Conservation (phyloP, 73 alveolate species). For the Tetrahymena elliotti region DNA sequence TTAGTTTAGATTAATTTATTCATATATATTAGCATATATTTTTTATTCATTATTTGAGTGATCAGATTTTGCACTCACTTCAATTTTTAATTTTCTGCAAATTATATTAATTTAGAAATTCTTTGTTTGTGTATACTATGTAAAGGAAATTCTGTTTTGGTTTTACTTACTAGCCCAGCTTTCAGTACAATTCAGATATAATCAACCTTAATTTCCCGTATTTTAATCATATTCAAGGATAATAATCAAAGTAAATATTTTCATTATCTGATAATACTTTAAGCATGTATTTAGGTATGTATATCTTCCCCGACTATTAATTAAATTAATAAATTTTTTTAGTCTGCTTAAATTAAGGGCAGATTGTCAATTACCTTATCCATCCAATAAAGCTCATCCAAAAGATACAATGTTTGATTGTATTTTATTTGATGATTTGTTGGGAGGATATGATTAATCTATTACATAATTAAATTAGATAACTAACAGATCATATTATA, state of each 20-base stretch:
- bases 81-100: not conserved
- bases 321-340: no score
- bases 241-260: no score
- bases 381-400: not conserved
- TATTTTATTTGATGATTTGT: not conserved
- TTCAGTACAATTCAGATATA: not conserved
- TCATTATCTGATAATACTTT: not conserved
- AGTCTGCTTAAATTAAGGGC: not conserved
- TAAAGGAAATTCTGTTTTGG: not conserved
- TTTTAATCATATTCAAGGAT: not conserved
- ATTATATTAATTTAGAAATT: no score
- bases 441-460: not conserved
- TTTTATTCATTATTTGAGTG: not conserved
- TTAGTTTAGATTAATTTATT: no score
- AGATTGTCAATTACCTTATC: not conserved
- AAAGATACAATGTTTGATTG: no score
- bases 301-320: not conserved
- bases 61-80: not conserved
- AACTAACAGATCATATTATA: no score
- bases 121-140: not conserved
- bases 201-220: not conserved
- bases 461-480: not conserved
- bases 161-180: not conserved
- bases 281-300: not conserved
- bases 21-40: not conserved